phyloP scores from a whole-genome alignment of 2,329 filamentous ascomycete genomes.

The Anthostomella pinea region DNA sequence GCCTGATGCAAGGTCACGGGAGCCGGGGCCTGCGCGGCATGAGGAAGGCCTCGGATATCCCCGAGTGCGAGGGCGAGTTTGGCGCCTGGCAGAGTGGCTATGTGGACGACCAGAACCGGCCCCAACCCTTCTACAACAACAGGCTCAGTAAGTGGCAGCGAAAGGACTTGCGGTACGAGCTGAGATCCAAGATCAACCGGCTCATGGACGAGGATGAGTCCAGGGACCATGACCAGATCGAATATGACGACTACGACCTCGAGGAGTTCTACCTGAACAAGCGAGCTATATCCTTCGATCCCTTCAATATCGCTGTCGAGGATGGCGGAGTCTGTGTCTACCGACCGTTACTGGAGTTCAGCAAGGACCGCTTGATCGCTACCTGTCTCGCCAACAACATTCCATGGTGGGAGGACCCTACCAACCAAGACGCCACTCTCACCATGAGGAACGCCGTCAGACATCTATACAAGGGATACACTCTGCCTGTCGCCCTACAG shows the following conservation, averaged over 20 bases:
- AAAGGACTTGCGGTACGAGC: slow-evolving; percentile 20
- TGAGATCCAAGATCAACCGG: slow-evolving; percentile 23
- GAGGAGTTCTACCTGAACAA: slow-evolving; percentile 18
- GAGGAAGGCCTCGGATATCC: slow-evolving; percentile 62
- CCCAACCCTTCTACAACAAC: slow-evolving; percentile 38
- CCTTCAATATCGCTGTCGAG: slow-evolving; percentile 44
- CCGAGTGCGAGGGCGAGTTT: slow-evolving; percentile 76
- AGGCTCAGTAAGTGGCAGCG: slow-evolving; percentile 22
- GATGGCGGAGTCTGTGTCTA: slow-evolving; percentile 64
- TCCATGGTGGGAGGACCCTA: slow-evolving; percentile 79
- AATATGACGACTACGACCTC: slow-evolving; percentile 18
- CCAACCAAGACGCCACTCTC: slow-evolving; percentile 73
- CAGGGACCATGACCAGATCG: slow-evolving; percentile 6
- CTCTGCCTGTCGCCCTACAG: slow-evolving; percentile 68
- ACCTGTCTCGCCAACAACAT: slow-evolving; percentile 69
- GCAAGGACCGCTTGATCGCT: slow-evolving; percentile 69
- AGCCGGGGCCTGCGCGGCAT: slow-evolving; percentile 75
- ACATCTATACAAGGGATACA: slow-evolving; percentile 55
- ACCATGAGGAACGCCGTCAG: slow-evolving; percentile 81
- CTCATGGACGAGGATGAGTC: slow-evolving; percentile 17
- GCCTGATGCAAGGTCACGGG: slow-evolving; percentile 65
- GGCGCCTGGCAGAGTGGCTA: slow-evolving; percentile 67
- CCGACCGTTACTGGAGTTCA: slow-evolving; percentile 67
- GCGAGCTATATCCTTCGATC: slow-evolving; percentile 8
- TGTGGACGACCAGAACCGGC: slow-evolving; percentile 42